Evolutionary conservation across 768 basidiomycete genomes (phyloP).

Genomic region (Tremella mesenterica): DNA sequence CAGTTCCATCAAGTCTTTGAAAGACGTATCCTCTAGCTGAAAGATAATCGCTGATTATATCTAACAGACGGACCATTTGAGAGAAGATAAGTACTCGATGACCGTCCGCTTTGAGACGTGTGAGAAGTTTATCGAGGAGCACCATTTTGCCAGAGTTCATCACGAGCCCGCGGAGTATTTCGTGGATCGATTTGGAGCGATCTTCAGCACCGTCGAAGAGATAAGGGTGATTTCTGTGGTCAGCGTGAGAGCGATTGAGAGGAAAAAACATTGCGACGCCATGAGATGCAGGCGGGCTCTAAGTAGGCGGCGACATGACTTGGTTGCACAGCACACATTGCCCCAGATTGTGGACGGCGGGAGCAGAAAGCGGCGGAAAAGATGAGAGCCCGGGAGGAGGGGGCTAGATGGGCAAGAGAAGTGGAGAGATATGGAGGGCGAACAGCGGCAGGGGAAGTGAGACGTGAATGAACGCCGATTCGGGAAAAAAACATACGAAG

Average conservation of each 20-base stretch:
- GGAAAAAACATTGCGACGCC: neutral
- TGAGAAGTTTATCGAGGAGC: slow-evolving; percentile 90
- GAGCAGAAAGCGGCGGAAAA: too few species aligned
- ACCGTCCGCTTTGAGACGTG: slow-evolving; percentile 75
- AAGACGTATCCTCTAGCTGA: slow-evolving; percentile 75
- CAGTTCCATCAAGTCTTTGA: slow-evolving; percentile 76
- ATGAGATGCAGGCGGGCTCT: too few species aligned
- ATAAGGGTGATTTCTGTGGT: slow-evolving; percentile 71
- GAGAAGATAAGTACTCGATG: slow-evolving; percentile 98
- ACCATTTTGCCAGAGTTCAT: slow-evolving; percentile 99
- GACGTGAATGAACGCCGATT: too few species aligned
- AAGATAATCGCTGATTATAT: slow-evolving; percentile 98
- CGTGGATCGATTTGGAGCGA: slow-evolving; percentile 50
- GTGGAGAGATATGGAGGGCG: too few species aligned
- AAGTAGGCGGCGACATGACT: too few species aligned
- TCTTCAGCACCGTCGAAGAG: slow-evolving; percentile 91
- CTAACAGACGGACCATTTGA: slow-evolving; percentile 96
- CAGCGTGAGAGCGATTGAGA: neutral
- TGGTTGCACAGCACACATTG: too few species aligned
- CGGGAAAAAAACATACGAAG: slow-evolving; percentile 49
- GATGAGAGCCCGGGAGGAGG: too few species aligned
- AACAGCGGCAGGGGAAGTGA: too few species aligned
- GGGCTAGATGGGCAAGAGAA: too few species aligned
- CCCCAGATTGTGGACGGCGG: too few species aligned
- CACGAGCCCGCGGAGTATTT: slow-evolving; percentile 86